Evolutionary conservation across 768 basidiomycete genomes (phyloP), one percentile per base, ranked within the genome.

Genomic region (Tulasnella sp.): DNA sequence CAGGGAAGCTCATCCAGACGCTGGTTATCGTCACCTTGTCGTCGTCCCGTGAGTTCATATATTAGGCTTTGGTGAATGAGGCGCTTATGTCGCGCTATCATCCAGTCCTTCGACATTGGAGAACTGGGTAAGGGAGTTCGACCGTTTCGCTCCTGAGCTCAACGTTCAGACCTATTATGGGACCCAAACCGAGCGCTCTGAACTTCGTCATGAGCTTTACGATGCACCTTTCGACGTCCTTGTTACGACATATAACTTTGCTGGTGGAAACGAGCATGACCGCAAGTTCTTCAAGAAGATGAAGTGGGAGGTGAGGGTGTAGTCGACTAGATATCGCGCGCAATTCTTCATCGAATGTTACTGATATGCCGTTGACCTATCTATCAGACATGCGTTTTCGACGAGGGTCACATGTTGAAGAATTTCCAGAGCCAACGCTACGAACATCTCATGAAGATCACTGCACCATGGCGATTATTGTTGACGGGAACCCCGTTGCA

Each of bases 401-500:
- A 99, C 82, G 98, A 99, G 84, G 98, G 98, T 1, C 98, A 99
- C 83, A 91, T 96, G 74, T 86, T 99, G 80, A 99, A 99, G 86
- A 99, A 98, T 83, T 96, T 94, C 84, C 93, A 96, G 81, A 97
- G 95, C n/a, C 95, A 98, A 82, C 92, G 96, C 29, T 99, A 99
- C 83, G 91, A 93, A 82, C 89, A 94, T 13, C 85, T 99, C 18
- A 86, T 99, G 81, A 92, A 91, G 82, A 93, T 94, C 82, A 89
- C 91, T 23, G 93, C 94, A 1, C 89, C 88, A 61, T 99, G 98
- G 97, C 88, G 96, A 48, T 86, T 99, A 35, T 88, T 99, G 32
- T 87, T 99, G 26, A 99, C 98, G 0, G 98, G 98, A 9, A 99
- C 98, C 0, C 98, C 98, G 0, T 84, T 99, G 80, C 98, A 95